phyloP scores from a whole-genome alignment of 805 yeast species.

The Hanseniaspora taiwanica region DNA sequence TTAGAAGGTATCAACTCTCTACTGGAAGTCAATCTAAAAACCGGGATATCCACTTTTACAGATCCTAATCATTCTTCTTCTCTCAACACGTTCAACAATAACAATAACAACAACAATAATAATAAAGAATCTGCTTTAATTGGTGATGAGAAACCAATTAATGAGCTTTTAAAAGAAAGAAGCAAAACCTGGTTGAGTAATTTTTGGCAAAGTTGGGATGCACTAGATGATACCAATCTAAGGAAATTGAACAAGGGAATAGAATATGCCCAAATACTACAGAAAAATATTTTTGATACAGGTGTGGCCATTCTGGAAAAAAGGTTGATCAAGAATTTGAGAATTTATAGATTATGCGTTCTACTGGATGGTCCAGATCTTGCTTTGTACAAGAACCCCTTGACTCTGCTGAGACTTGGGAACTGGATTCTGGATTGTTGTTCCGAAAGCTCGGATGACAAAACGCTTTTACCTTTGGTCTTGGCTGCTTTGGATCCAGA shows the following conservation, averaged over 20 bases:
- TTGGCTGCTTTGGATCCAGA: constrained; percentile 67
- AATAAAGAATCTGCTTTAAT: neutral
- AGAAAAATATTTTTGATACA: constrained; percentile 70
- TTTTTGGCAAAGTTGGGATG: constrained; percentile 60
- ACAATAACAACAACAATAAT: too few species aligned
- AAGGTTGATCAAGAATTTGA: constrained; percentile 60
- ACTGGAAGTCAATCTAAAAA: constrained; percentile 45
- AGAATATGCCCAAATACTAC: constrained; percentile 72
- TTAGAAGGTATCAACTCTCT: constrained; percentile 81
- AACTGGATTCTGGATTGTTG: constrained; percentile 85
- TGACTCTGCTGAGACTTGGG: constrained; percentile 73
- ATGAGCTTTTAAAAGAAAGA: constrained; percentile 25
- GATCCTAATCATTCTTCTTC: too few species aligned
- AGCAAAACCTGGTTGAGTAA: constrained; percentile 64
- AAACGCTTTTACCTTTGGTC: constrained; percentile 61
- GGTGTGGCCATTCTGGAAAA: constrained; percentile 86
- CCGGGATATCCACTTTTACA: constrained; percentile 18
- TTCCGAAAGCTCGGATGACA: constrained; percentile 53
- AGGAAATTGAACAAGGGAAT: constrained; percentile 37
- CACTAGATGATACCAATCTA: constrained; percentile 33
- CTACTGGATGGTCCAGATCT: constrained; percentile 81
- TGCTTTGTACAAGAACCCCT: constrained; percentile 67
- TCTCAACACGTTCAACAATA: too few species aligned
- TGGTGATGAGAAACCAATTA: constrained; percentile 2
- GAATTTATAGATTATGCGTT: constrained; percentile 75